Conservation (phyloP, 768 basidiomycete genomes). For the Tricholoma flavovirens region DNA sequence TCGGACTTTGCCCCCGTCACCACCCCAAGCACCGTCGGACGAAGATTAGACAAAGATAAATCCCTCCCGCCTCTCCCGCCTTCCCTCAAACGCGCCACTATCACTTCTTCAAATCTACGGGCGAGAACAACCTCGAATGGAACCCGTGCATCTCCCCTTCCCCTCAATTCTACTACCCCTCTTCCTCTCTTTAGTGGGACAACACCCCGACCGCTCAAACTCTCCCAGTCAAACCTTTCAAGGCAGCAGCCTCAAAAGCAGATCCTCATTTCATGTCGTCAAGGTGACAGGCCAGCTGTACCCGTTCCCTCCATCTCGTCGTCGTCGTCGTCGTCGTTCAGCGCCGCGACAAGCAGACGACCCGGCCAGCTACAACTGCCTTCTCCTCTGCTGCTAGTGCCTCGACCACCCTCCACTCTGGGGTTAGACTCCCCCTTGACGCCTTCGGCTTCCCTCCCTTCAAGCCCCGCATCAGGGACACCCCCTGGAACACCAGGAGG, state of each 20-base stretch:
- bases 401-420: conserved; percentile 11
- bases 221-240: too few species aligned
- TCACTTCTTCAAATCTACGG: conserved; percentile 4
- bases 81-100: conserved; percentile 10
- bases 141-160: background rate
- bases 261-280: conserved; percentile 13
- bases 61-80: too few species aligned
- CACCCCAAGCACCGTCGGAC: conserved; percentile 6
- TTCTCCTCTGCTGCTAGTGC: conserved; percentile 4
- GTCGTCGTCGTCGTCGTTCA: conserved; percentile 10
- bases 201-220: conserved; percentile 12
- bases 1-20: background rate
- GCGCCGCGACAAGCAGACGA: background rate
- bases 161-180: background rate
- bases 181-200: background rate
- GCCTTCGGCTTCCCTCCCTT: conserved; percentile 13
- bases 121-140: background rate
- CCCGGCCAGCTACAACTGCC: conserved; percentile 17
- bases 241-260: conserved; percentile 19
- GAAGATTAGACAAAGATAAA: conserved; percentile 24
- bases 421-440: conserved; percentile 9
- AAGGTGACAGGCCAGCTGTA: conserved; percentile 28
- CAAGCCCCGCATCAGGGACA: background rate
- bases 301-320: conserved; percentile 28
- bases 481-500: conserved; percentile 9